Evolutionary conservation across 805 yeast species (phyloP), one percentile per base, ranked within the genome.

Genomic region (Lipomyces spencermartinsiae): DNA sequence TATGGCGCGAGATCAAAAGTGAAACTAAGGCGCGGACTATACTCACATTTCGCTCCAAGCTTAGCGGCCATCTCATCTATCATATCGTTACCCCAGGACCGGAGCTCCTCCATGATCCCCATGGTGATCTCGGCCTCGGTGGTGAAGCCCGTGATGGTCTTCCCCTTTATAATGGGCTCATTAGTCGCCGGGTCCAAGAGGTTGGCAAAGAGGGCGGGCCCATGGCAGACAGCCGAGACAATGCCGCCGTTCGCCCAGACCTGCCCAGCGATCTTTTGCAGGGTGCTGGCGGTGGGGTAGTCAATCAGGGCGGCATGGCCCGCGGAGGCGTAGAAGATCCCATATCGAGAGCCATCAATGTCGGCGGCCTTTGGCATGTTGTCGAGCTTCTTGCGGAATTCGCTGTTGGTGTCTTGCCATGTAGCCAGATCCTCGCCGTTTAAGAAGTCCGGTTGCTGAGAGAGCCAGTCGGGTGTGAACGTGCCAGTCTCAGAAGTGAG

Each of bases 171-270:
- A 61, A 88, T 71, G 29, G 79, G 77, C 59, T 80, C 78, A 54
- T 86, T 86, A 22, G 83, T 79, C 9, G 74, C 67, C 56, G 74
- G 69, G 71, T 85, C 85, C 56, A 74, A 78, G 70, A 87, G 74
- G 59, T 80, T 80, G 22, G 81, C 84, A 67, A 88, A 84, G 69
- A 88, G 81, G 25, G 83, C 82, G n/a, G 89, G 89, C 6, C 90
- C 91, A 71, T 88, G 91, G 76, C 92, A 88, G 10, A 88, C 90
- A 16, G 91, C 89, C 55, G 87, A 77, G 31, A 87, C 83, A 53
- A 86, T 83, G 60, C 90, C 90, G 54, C 84, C 85, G 25, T 82
- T 77, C 37, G 77, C 78, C 74, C 83, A 86, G 62, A 87, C 82
- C 29, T 79, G 77, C 39, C 79, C 77, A 25, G 87, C 88, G 53